Conservation (phyloP, 768 basidiomycete genomes). For the Erythrobasidium yunnanense region DNA sequence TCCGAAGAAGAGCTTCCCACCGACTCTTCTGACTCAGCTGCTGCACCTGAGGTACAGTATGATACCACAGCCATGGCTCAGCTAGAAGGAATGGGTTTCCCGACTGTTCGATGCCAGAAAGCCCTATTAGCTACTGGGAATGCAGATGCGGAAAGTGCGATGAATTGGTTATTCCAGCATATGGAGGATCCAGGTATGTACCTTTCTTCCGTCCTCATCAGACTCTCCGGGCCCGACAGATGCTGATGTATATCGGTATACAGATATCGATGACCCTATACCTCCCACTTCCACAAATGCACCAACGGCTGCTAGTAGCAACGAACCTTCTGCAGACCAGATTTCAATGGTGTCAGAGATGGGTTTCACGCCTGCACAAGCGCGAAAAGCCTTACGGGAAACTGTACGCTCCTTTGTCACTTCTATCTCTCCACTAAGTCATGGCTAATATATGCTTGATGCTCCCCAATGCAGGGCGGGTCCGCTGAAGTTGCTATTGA, state of each 20-base stretch:
- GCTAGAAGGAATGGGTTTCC: slow-evolving; percentile 86
- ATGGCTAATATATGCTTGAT: background rate
- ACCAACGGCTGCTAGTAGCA: slow-evolving; percentile 35
- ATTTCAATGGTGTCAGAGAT: slow-evolving; percentile 69
- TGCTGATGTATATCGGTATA: background rate
- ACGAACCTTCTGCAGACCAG: slow-evolving; percentile 60
- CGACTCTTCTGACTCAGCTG: slow-evolving; percentile 42
- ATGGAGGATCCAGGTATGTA: slow-evolving; percentile 78
- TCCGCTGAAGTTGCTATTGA: slow-evolving; percentile 79
- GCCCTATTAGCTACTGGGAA: slow-evolving; percentile 76
- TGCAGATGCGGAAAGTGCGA: slow-evolving; percentile 62
- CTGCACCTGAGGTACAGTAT: slow-evolving; percentile 46
- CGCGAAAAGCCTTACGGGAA: slow-evolving; percentile 71
- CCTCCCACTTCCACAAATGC: slow-evolving; percentile 28
- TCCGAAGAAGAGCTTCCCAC: slow-evolving; percentile 62
- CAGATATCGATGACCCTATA: slow-evolving; percentile 76
- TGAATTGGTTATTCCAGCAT: slow-evolving; percentile 91
- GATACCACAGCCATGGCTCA: slow-evolving; percentile 62
- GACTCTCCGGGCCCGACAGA: background rate
- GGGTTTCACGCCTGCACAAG: slow-evolving; percentile 79
- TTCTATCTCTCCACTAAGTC: background rate
- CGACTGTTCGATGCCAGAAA: slow-evolving; percentile 69
- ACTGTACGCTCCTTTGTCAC: slow-evolving; percentile 52
- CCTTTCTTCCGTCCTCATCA: slow-evolving; percentile 25
- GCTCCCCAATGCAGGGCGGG: slow-evolving; percentile 49